A percentile compares a stretch with the other conserved stretches of the same genome.
phyloP scores from a whole-genome alignment of 352 stramenopile genomes.

The Pythium plurisporium region DNA sequence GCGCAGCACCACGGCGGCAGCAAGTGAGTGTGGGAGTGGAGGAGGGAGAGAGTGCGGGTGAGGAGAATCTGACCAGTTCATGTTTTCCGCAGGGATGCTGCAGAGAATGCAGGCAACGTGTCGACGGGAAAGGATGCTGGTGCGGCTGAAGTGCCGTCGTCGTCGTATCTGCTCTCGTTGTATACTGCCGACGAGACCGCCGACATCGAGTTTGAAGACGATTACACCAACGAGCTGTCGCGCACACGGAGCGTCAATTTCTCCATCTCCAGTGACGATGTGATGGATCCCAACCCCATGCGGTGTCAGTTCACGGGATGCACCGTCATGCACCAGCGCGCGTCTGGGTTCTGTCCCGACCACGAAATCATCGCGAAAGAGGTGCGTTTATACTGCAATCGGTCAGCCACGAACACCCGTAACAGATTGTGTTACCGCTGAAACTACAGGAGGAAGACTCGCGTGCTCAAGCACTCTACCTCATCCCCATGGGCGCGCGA shows the following conservation, averaged over 20 bases:
- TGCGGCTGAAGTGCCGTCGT: conserved; percentile 31
- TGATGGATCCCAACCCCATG: conserved; percentile 34
- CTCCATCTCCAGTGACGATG: conserved; percentile 38
- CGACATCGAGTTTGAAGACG: conserved; percentile 76
- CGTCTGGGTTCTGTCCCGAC: conserved; percentile 65
- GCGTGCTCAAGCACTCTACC: conserved; percentile 69
- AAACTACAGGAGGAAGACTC: conserved; percentile 66
- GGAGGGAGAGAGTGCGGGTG: too few species aligned
- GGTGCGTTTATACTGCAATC: conserved; percentile 9
- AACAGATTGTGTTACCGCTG: too few species aligned
- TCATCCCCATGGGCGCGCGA: conserved; percentile 62
- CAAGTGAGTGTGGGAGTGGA: conserved; percentile 28
- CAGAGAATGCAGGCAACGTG: conserved; percentile 9
- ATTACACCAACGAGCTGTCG: conserved; percentile 22
- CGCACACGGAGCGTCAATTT: conserved; percentile 55
- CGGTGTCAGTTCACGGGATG: conserved; percentile 54
- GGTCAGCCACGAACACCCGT: too few species aligned
- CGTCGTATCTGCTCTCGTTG: conserved; percentile 67
- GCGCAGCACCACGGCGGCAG: conserved; percentile 44
- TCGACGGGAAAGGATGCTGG: neutral
- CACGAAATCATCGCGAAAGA: conserved; percentile 81
- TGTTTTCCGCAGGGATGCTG: conserved; percentile 5
- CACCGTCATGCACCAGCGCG: conserved; percentile 53
- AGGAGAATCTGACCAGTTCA: neutral
- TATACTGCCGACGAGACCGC: conserved; percentile 79